These are phyloP conservation scores for Pseudogymnoascus sp. DNA, from an alignment of 2,329 filamentous ascomycete species.

Conservation along the genomic window DNA sequence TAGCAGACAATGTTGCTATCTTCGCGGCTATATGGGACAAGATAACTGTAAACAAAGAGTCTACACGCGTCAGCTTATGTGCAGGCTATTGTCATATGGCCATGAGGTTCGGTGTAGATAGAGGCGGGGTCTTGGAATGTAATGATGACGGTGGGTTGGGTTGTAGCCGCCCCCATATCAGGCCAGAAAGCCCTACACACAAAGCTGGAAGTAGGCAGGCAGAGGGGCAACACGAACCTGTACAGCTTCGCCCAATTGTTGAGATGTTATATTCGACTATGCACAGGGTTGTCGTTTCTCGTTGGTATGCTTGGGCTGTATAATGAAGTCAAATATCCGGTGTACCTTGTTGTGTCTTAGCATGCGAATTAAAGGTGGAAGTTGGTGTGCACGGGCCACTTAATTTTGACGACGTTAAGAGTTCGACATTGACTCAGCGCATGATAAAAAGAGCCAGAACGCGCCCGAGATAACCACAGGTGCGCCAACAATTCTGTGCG, in stretches of 20 bases:
- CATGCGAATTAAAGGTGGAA: conserved; percentile 11
- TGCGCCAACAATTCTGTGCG: conserved; percentile 28
- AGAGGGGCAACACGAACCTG: background rate
- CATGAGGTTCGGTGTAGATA: background rate
- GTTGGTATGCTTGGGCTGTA: conserved; percentile 8
- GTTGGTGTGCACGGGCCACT: conserved; percentile 8
- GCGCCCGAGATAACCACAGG: conserved; percentile 7
- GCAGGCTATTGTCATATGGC: background rate
- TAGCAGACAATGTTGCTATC: conserved; percentile 6
- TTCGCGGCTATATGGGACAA: background rate
- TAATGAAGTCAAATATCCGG: conserved; percentile 8
- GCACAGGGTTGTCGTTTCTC: conserved; percentile 9
- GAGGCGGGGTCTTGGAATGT: conserved; percentile 9
- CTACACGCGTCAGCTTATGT: conserved; percentile 5
- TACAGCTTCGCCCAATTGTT: conserved; percentile 9
- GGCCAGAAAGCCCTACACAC: conserved; percentile 1
- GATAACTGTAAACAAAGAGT: conserved; percentile 3
- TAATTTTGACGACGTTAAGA: conserved; percentile 2
- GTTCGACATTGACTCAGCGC: conserved; percentile 9
- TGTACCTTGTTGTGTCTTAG: conserved; percentile 10
- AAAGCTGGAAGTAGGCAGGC: background rate
- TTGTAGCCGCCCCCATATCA: conserved; percentile 8
- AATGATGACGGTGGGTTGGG: conserved; percentile 9
- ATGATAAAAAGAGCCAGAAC: conserved; percentile 11
- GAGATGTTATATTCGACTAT: conserved; percentile 8